Conservation (phyloP, 345 rosid genomes). For the Anacardium occidentale region DNA sequence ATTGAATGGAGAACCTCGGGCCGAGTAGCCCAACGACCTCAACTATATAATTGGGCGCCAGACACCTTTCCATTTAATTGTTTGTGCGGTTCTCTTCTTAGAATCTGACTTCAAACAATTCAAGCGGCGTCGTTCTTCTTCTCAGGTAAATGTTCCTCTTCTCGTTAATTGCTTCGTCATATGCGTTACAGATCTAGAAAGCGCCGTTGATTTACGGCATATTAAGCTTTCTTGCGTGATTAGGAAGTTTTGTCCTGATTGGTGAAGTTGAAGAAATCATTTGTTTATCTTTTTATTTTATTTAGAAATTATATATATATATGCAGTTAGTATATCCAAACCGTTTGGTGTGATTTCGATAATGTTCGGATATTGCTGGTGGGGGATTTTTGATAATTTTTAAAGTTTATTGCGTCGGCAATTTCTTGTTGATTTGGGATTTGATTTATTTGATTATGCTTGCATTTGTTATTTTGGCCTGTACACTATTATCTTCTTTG, state of each 20-base stretch:
- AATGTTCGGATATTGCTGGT: not conserved
- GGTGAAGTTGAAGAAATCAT: too few species aligned
- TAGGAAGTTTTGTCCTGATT: not conserved
- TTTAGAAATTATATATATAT: not conserved
- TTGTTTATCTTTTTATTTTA: not conserved
- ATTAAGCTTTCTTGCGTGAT: not conserved
- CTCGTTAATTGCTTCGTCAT: not conserved
- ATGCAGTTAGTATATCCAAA: not conserved
- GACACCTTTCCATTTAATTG: too few species aligned
- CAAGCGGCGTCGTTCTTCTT: constrained; percentile 8
- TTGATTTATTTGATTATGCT: not conserved
- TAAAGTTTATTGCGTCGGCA: too few species aligned
- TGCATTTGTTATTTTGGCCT: not conserved
- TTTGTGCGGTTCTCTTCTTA: not conserved
- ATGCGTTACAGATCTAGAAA: not conserved
- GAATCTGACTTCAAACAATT: constrained; percentile 7
- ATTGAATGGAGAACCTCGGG: constrained; percentile 11
- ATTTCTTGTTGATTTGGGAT: too few species aligned
- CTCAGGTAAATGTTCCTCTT: constrained; percentile 20
- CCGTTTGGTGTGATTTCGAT: not conserved
- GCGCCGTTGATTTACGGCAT: not conserved
- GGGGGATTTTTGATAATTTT: not conserved
- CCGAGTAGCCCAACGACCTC: constrained; percentile 4
- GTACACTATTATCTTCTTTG: too few species aligned
- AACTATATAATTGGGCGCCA: constrained; percentile 21